Evolutionary conservation across 1,284 basidiomycete species (phyloP).

Genomic region (Farysia itapuensis): DNA sequence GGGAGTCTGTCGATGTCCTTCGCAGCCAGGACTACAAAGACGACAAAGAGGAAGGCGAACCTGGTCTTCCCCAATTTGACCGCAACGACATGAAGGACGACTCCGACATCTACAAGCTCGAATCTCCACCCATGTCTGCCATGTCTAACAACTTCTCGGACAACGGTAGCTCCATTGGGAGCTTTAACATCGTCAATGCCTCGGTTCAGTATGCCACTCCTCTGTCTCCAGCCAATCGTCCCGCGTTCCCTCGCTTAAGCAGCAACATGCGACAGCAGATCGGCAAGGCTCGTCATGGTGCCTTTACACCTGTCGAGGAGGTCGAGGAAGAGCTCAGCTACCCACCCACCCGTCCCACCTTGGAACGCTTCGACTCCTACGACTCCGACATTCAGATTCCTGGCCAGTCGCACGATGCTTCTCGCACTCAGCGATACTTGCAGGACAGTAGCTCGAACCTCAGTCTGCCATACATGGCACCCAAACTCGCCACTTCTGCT

Average conservation of each 20-base stretch:
- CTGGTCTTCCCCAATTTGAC: slow-evolving; percentile 22
- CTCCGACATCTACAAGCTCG: too few relatives aligned
- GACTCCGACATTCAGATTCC: slow-evolving; percentile 28
- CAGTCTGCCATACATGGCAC: slow-evolving; percentile 31
- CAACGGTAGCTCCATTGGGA: neutral
- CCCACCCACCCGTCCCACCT: slow-evolving; percentile 10
- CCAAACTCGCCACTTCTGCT: slow-evolving; percentile 15
- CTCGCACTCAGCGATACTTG: slow-evolving; percentile 29
- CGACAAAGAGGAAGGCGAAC: slow-evolving; percentile 14
- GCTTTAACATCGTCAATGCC: slow-evolving; percentile 19
- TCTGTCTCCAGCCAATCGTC: too few relatives aligned
- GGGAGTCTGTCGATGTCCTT: slow-evolving; percentile 29
- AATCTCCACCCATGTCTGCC: neutral
- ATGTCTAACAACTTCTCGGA: neutral
- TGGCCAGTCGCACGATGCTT: slow-evolving; percentile 18
- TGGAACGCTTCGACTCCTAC: slow-evolving; percentile 23
- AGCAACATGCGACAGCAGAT: slow-evolving; percentile 22
- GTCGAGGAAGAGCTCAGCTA: slow-evolving; percentile 2
- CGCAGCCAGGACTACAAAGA: slow-evolving; percentile 25
- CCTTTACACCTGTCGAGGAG: slow-evolving; percentile 2
- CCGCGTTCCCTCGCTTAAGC: slow-evolving; percentile 23
- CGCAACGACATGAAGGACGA: neutral
- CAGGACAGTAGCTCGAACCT: slow-evolving; percentile 33
- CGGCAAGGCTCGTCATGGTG: neutral
- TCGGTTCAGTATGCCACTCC: too few relatives aligned